Evolutionary conservation across 108 stramenopile genomes (phyloP).

Genomic region (Pseudonitzschia multiseries): DNA sequence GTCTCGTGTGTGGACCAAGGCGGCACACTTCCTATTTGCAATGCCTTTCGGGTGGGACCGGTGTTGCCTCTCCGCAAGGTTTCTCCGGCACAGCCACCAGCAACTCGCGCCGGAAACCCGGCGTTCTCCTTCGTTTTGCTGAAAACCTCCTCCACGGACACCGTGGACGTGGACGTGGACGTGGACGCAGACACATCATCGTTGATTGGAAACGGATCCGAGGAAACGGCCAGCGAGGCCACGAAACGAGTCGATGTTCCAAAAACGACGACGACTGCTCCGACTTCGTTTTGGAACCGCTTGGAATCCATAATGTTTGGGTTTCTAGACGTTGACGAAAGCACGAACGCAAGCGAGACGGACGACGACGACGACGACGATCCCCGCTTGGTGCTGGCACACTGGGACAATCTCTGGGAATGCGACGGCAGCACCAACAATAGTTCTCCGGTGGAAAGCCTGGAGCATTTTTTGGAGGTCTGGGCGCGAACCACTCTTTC

Average conservation of each 20-base stretch:
- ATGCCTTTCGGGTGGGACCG: too few relatives aligned
- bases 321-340: background rate
- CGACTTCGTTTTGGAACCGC: background rate
- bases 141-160: too few relatives aligned
- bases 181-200: too few relatives aligned
- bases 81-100: too few relatives aligned
- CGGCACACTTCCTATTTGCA: too few relatives aligned
- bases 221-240: background rate
- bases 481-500: background rate
- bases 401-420: background rate
- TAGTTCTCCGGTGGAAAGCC: background rate
- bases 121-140: too few relatives aligned
- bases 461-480: constrained; percentile 12
- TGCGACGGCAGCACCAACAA: background rate
- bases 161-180: too few relatives aligned
- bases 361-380: background rate
- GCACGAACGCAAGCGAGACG: background rate
- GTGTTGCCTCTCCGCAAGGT: too few relatives aligned
- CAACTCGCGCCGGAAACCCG: too few relatives aligned
- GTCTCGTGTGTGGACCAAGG: too few relatives aligned
- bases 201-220: background rate
- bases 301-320: constrained; percentile 1
- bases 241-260: background rate
- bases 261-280: background rate
- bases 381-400: background rate